A percentile compares a stretch with the other conserved stretches of the same genome.
These are phyloP conservation scores for Fusarium nygamai DNA, from an alignment of 2,329 filamentous ascomycete species.

Conservation along the genomic window DNA sequence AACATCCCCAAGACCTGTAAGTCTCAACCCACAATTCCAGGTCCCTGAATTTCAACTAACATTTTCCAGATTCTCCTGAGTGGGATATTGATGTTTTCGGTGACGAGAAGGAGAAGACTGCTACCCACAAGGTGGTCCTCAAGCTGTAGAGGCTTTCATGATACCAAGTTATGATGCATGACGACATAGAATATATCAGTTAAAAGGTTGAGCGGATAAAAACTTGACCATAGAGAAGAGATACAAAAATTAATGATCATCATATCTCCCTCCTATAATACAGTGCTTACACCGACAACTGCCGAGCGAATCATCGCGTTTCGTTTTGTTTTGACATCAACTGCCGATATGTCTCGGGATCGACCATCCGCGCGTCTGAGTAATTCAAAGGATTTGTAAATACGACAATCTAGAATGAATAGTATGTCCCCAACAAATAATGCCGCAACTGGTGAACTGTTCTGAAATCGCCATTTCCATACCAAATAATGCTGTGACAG, in stretches of 20 bases:
- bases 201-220: not conserved
- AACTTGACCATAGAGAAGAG: not conserved
- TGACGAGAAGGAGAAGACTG: constrained; percentile 62
- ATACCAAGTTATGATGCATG: constrained; percentile 30
- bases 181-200: constrained; percentile 26
- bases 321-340: not conserved
- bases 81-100: constrained; percentile 68
- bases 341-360: not conserved
- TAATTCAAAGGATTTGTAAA: not conserved
- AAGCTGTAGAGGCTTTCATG: constrained; percentile 40
- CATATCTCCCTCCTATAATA: not conserved
- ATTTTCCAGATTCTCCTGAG: constrained; percentile 55
- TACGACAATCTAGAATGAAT: constrained; percentile 20
- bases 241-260: constrained; percentile 24
- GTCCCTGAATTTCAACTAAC: constrained; percentile 1
- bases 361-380: not conserved
- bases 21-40: constrained; percentile 15
- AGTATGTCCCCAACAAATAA: not conserved
- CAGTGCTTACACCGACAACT: not conserved
- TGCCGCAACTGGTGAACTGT: not conserved
- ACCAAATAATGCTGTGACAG: constrained; percentile 1
- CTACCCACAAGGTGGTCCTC: constrained; percentile 58
- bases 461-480: constrained; percentile 1
- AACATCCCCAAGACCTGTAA: constrained; percentile 57
- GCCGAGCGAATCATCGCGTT: not conserved